Conservation (phyloP, 768 basidiomycete species). For the Pholiota microspora region DNA sequence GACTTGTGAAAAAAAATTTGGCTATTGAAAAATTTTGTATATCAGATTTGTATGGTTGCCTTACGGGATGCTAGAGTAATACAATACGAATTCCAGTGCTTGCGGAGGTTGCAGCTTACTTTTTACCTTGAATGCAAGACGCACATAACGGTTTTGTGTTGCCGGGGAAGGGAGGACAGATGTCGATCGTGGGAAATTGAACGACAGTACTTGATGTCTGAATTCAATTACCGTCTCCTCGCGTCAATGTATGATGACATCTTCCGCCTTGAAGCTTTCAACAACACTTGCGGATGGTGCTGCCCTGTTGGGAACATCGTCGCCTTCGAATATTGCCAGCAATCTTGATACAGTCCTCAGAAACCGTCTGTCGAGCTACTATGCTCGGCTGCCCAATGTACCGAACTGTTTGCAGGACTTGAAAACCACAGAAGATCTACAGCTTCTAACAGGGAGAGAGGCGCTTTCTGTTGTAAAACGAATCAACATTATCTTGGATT, state of each 20-base stretch:
- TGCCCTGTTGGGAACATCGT: conserved; percentile 33
- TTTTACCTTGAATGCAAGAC: no score
- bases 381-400: conserved; percentile 21
- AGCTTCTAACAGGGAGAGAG: conserved; percentile 53
- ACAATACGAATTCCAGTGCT: no score
- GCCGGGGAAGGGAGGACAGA: neutral
- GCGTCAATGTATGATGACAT: neutral
- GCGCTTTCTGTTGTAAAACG: conserved; percentile 48
- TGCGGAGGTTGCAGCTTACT: no score
- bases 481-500: conserved; percentile 43
- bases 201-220: neutral
- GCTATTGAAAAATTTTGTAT: no score
- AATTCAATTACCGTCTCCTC: neutral
- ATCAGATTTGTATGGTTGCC: no score
- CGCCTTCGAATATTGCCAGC: conserved; percentile 19
- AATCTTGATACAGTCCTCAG: conserved; percentile 38
- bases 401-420: neutral
- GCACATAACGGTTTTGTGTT: no score
- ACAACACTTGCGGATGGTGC: conserved; percentile 32
- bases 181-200: neutral
- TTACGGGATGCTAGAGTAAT: no score
- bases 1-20: no score
- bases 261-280: conserved; percentile 21
- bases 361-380: conserved; percentile 39
- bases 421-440: conserved; percentile 35